Base-by-base conservation (phyloP, 805 yeast genomes). In the Saccharomycopsis fibuligera region DNA sequence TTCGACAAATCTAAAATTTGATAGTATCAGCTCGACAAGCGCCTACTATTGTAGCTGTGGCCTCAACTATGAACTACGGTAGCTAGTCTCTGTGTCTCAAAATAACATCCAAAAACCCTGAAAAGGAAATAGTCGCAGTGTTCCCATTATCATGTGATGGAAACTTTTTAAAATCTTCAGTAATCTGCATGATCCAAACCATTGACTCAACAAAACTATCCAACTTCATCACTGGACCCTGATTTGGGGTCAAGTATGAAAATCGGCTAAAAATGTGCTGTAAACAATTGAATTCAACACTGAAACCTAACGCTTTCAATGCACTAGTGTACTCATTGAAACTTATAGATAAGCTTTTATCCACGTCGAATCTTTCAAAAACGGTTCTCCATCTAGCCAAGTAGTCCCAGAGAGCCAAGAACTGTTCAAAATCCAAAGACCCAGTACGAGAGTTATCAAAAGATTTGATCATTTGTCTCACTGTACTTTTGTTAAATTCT, bases 121-220 rank as follows among this genome's bases (percentile, higher is more conserved):
- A 25, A 30, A 45, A 50, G 2, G 43, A 37, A 9, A 50, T 35
- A 8, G 16, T 25, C 14, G 47, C 49, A 30, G 47, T 36, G 17
- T 41, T 31, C 10, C 50, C 53, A 16, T 40, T 40, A 21, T 45
- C 50, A 14, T 33, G 24, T 3, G 47, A 37, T 22, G 53, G 50
- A 30, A 47, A 44, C 17, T 25, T 44, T 31, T 44, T 41, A 33
- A 51, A 51, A 19, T 47, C 51, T 23, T 51, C 45, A 17, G 54
- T 47, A 3, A 51, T 36, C 19, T 33, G 42, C 30, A 51, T 30
- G 19, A 51, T 27, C 30, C 37, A 47, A 6, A 47, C 37, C 19
- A 41, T 36, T 10, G 49, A 24, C 22, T 47, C 51, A 31, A 51
- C 45, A 44, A 51, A 51, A 6, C 51, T 33, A 23, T 51, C 54